Percentiles rank a stretch among this genome's conserved stretches.
phyloP scores from a whole-genome alignment of 768 basidiomycete genomes.

The Terana coerulea region DNA sequence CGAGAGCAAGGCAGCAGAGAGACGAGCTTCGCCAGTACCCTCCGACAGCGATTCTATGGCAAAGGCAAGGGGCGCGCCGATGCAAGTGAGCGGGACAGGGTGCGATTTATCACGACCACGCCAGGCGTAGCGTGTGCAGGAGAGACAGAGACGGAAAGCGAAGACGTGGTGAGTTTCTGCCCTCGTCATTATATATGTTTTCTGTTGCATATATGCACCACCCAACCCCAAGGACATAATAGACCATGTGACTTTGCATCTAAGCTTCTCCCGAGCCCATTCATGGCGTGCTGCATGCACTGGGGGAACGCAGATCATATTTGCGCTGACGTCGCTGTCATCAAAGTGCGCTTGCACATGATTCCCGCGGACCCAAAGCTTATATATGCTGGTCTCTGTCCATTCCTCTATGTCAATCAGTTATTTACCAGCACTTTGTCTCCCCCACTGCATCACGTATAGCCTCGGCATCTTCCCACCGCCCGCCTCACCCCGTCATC shows the following conservation, averaged over 20 bases:
- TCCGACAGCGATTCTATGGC: constrained; percentile 20
- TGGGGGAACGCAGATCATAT: too few species aligned
- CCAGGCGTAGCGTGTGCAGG: constrained; percentile 59
- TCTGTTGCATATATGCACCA: too few species aligned
- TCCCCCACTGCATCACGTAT: too few species aligned
- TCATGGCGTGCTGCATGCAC: too few species aligned
- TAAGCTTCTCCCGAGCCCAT: too few species aligned
- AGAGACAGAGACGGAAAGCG: constrained; percentile 77
- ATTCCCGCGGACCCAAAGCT: too few species aligned
- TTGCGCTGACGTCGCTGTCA: too few species aligned
- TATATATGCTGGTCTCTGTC: too few species aligned
- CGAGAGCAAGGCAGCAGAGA: not conserved
- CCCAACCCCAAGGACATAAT: too few species aligned
- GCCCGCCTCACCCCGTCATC: constrained; percentile 55
- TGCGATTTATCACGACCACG: constrained; percentile 52
- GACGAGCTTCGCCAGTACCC: constrained; percentile 12
- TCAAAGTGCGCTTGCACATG: too few species aligned
- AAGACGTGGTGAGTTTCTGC: constrained; percentile 73
- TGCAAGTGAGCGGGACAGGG: constrained; percentile 18
- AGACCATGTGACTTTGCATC: too few species aligned
- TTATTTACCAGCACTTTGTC: not conserved
- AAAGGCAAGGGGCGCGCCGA: constrained; percentile 19
- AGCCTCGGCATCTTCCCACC: constrained; percentile 69
- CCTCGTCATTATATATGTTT: too few species aligned
- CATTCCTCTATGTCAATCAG: not conserved